Base-by-base conservation (phyloP, 176 grass and related monocot genomes). In the Metroxylon sagu region DNA sequence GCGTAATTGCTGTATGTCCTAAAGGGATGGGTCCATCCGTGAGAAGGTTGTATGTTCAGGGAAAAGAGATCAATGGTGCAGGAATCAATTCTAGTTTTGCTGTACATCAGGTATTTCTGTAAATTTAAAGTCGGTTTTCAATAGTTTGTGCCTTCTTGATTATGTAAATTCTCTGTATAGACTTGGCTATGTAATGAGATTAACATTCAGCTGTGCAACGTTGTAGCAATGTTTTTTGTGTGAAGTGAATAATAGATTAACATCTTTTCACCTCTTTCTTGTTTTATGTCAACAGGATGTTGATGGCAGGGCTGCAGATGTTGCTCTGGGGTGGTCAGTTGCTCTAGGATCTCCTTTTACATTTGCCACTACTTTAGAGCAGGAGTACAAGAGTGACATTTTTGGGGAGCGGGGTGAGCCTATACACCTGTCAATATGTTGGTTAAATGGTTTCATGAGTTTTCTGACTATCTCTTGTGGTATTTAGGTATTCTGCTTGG, bases 81-180 rank as follows among this genome's bases (percentile, higher is more conserved):
- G 87, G 87, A 14, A 90, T 85, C 68, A 90, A 90, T 64, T 76
- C 87, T 66, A 85, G 87, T 60, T 86, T 85, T 90, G 87, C 79
- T 54, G 87, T 90, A 29, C 87, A 91, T 70, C 87, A 83, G 83
- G 87, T 86, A 86, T 25, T 50, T 52, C 19, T 19, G 4, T 0
- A 4, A n/a, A 18, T 55, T 15, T 26, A 66, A 55, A 10, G 68
- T 28, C 30, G 50, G 26, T 35, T 57, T 54, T 23, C 1, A 23
- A 23, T 23, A 23, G 0, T 19, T 71, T 29, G 50, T 48, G 29
- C 56, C 43, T 76, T 39, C 8, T 55, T 12, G 35, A 12, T 43
- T 43, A 12, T 14, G 12, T 43, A 43, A 43, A 43, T 43, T 26
- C 8, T 43, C 8, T 43, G 8, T 43, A 12, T 43, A 43, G 10